Percentiles rank a stretch among this genome's conserved stretches.
These are phyloP conservation scores for Ustilago hordei DNA, from an alignment of 1,284 basidiomycete species.

Conservation along the genomic window DNA sequence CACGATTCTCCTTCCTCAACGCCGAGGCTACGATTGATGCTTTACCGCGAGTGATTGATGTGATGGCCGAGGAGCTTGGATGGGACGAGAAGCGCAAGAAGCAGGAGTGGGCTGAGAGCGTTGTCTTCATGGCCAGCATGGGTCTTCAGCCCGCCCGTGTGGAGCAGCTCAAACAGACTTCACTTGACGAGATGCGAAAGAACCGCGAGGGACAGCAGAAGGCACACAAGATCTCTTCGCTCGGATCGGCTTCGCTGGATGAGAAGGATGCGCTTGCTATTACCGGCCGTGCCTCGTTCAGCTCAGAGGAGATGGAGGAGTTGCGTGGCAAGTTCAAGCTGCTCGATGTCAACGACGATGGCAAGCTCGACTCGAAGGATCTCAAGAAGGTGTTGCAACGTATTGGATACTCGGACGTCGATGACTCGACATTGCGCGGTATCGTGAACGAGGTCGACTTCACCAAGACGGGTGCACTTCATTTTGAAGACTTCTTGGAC, in stretches of 20 bases:
- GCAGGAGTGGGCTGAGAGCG: conserved; percentile 66
- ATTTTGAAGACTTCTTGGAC: conserved; percentile 65
- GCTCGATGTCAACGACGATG: conserved; percentile 62
- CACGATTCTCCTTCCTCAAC: conserved; percentile 92
- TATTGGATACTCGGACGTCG: conserved; percentile 60
- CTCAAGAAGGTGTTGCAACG: conserved; percentile 58
- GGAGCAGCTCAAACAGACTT: conserved; percentile 51
- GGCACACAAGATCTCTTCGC: conserved; percentile 35
- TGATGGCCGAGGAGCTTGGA: conserved; percentile 87
- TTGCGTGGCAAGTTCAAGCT: conserved; percentile 57
- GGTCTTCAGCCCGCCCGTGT: conserved; percentile 66
- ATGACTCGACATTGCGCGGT: conserved; percentile 55
- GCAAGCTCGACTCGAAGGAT: conserved; percentile 61
- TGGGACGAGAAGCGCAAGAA: conserved; percentile 79
- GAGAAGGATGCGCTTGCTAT: conserved; percentile 51
- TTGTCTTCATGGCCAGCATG: conserved; percentile 70
- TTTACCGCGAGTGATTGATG: conserved; percentile 87
- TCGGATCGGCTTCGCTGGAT: conserved; percentile 41
- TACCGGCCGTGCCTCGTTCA: conserved; percentile 57
- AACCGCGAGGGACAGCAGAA: conserved; percentile 46
- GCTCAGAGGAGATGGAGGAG: conserved; percentile 62
- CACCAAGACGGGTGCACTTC: conserved; percentile 56
- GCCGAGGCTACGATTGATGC: conserved; percentile 85
- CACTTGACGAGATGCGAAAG: conserved; percentile 57
- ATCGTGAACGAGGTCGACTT: conserved; percentile 64